A percentile compares a stretch with the other conserved stretches of the same genome.
Conservation (phyloP, 331 rosid species). For the Phaseolus coccineus region DNA sequence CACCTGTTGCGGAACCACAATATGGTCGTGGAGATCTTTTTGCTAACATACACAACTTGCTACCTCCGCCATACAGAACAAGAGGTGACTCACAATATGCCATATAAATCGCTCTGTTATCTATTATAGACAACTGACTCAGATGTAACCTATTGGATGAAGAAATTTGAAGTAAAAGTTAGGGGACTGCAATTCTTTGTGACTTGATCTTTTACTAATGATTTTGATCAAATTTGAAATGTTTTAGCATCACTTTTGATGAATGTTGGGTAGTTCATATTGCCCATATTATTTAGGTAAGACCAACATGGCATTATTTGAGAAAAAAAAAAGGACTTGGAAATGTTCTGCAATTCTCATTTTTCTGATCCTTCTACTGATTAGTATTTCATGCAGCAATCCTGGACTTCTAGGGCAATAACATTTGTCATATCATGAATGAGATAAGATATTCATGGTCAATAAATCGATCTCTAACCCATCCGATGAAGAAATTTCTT, state of each 20-base stretch:
- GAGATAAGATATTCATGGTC: no score
- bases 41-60: conserved; percentile 55
- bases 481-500: no score
- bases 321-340: background rate
- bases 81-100: conserved; percentile 46
- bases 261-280: conserved; percentile 35
- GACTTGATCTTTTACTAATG: conserved; percentile 20
- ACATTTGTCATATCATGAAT: no score
- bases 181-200: conserved; percentile 21
- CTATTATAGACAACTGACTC: conserved; percentile 25
- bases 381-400: conserved; percentile 32
- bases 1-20: conserved; percentile 59
- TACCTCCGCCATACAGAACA: conserved; percentile 74
- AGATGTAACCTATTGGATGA: conserved; percentile 17
- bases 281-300: conserved; percentile 19
- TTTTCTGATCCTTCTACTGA: conserved; percentile 7
- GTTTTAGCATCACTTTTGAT: background rate
- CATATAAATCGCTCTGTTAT: background rate
- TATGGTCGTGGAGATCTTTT: conserved; percentile 68
- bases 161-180: conserved; percentile 13
- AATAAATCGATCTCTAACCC: no score
- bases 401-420: no score
- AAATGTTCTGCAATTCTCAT: background rate
- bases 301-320: background rate
- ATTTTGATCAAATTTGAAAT: conserved; percentile 8